Base-by-base conservation (phyloP, 805 yeast species). In the Clavispora santaluciae region DNA sequence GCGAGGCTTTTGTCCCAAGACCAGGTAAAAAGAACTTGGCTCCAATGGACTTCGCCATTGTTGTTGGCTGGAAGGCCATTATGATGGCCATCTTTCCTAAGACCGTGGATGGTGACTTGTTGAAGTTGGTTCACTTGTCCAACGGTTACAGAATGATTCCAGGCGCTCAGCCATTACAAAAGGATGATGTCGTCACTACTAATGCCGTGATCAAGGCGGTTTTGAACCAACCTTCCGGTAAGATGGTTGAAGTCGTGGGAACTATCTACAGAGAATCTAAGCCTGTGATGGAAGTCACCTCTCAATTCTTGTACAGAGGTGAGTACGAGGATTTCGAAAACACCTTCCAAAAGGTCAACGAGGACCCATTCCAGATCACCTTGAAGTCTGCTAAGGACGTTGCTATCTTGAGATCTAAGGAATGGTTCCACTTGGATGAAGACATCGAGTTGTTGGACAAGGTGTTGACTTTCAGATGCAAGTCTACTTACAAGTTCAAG, bases 31-130 rank as follows among this genome's bases (percentile, higher is more conserved):
- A 76, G 49, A 82, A 87, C 44, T 73, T 81, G 54, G 99, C 98
- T 36, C 99, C 99, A 58, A 91, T 93, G 98, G 99, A 93, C 73
- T 93, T 90, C 61, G 98, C 99, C 37, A 93, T 93, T 64, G 97
- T 93, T 43, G 79, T 90, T 55, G 98, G 99, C 35, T 93, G 99
- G 99, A 85, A 84, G 71, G 95, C 97, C 38, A 91, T 93, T 61
- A 91, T 93, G 72, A 88, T 86, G 73, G 90, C 97, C n/a, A 86
- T 93, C 55, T 93, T 93, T 93, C 99, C 99, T 41, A 79, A 79
- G 61, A 80, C 83, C 48, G 95, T 93, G 56, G 98, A 95, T 63
- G 99, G 99, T 68, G 99, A 93, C 64, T 75, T 93, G 60, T 75
- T 93, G 70, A 85, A 83, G 63, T 77, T 93, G 59, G 99, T 93